Evolutionary conservation across 768 basidiomycete species (phyloP).

Genomic region (Scleroderma bovista): DNA sequence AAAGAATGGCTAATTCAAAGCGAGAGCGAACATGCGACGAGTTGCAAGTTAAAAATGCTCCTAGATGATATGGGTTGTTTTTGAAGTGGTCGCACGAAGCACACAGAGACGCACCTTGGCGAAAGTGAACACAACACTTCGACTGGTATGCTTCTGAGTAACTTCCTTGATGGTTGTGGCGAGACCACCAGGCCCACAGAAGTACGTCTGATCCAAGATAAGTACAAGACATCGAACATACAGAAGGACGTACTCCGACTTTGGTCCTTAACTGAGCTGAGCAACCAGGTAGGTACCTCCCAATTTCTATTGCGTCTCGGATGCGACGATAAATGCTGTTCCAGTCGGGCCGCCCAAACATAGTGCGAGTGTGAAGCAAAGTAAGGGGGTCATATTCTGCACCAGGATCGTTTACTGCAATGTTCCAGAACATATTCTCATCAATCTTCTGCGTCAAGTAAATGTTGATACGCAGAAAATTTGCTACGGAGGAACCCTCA

Average conservation of each 20-base stretch:
- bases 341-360: constrained; percentile 92
- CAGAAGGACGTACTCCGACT: constrained; percentile 59
- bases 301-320: constrained; percentile 72
- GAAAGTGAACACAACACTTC: constrained; percentile 69
- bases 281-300: constrained; percentile 75
- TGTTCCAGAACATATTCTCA: constrained; percentile 89
- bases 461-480: constrained; percentile 89
- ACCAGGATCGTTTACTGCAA: constrained; percentile 81
- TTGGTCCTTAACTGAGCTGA: constrained; percentile 77
- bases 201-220: constrained; percentile 55
- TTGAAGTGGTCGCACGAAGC: constrained; percentile 6
- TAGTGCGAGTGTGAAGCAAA: constrained; percentile 79
- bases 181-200: constrained; percentile 73
- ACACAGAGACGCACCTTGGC: constrained; percentile 56
- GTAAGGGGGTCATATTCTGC: constrained; percentile 88
- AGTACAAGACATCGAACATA: background rate
- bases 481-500: constrained; percentile 44
- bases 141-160: constrained; percentile 46
- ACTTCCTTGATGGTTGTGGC: constrained; percentile 76
- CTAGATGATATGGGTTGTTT: constrained; percentile 26
- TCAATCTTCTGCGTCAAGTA: constrained; percentile 84
- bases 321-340: constrained; percentile 72
- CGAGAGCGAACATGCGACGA: too few relatives aligned
- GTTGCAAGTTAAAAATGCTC: constrained; percentile 48
- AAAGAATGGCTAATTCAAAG: background rate